phyloP scores from a whole-genome alignment of 2,329 filamentous ascomycete genomes.

The Trichoderma sp. region DNA sequence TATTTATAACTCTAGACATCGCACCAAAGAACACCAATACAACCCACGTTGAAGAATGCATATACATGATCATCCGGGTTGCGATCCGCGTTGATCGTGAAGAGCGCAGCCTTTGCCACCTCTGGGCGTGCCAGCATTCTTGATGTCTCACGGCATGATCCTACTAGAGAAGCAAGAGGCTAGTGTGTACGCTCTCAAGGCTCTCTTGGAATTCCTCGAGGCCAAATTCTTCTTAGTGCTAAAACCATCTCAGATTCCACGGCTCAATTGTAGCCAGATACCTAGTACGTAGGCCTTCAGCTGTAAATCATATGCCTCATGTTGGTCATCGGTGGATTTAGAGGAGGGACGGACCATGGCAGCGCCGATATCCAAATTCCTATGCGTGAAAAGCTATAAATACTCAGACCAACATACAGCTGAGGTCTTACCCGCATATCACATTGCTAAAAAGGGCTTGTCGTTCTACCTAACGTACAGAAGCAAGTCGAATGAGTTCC shows the following conservation, averaged over 20 bases:
- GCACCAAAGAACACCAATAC: not conserved
- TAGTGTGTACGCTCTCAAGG: not conserved
- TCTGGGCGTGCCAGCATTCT: constrained; percentile 20
- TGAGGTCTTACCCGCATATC: not conserved
- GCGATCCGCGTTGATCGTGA: constrained; percentile 16
- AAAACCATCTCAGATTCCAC: not conserved
- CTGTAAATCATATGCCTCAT: not conserved
- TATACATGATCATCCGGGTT: not conserved
- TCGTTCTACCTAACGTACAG: not conserved
- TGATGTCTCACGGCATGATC: constrained; percentile 27
- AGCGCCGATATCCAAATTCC: not conserved
- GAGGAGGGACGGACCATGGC: not conserved
- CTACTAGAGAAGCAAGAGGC: not conserved
- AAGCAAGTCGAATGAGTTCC: not conserved
- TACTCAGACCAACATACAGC: not conserved
- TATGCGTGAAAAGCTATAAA: not conserved
- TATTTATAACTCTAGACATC: constrained; percentile 2
- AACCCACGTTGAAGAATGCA: constrained; percentile 24
- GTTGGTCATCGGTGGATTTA: not conserved
- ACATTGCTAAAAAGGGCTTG: not conserved
- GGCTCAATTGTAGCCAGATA: not conserved
- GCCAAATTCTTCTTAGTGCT: not conserved
- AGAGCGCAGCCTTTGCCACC: constrained; percentile 24
- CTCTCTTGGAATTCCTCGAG: not conserved
- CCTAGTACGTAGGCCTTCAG: not conserved